These are phyloP conservation scores for Furcasterigmium furcatum DNA, from an alignment of 2,329 filamentous ascomycete genomes.

Conservation along the genomic window DNA sequence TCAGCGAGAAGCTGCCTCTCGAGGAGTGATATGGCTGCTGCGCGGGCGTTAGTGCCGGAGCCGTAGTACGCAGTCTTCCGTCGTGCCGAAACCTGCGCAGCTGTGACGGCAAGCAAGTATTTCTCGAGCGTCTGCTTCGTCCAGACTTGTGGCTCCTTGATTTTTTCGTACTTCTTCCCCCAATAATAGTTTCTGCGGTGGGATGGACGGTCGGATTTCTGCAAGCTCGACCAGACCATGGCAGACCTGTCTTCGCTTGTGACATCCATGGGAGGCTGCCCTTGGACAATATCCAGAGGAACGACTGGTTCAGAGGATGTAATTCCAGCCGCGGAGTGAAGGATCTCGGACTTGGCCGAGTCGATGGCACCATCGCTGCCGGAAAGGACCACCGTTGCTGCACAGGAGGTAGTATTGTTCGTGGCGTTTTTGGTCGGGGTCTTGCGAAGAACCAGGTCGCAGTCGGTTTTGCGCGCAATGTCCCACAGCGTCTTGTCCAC, in stretches of 20 bases:
- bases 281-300: not conserved
- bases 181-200: not conserved
- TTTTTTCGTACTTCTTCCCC: slow-evolving; percentile 28
- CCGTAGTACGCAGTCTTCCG: slow-evolving; percentile 30
- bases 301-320: not conserved
- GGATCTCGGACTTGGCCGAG: slow-evolving; percentile 6
- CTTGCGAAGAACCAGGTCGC: slow-evolving; percentile 13
- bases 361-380: slow-evolving; percentile 9
- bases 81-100: slow-evolving; percentile 28
- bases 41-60: slow-evolving; percentile 26
- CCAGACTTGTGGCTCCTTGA: slow-evolving; percentile 36
- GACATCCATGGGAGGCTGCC: not conserved
- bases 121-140: slow-evolving; percentile 34
- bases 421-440: not conserved
- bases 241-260: not conserved
- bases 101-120: slow-evolving; percentile 40
- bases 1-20: slow-evolving; percentile 32
- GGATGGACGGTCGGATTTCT: slow-evolving; percentile 3
- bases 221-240: slow-evolving; percentile 4
- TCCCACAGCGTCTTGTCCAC: slow-evolving; percentile 20
- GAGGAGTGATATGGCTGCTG: slow-evolving; percentile 35
- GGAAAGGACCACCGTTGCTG: slow-evolving; percentile 6
- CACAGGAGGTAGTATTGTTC: not conserved
- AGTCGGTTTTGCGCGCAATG: slow-evolving; percentile 21
- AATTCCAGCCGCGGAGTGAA: slow-evolving; percentile 1